Conservation (phyloP, 345 rosid genomes). For the Aurinia saxatilis region DNA sequence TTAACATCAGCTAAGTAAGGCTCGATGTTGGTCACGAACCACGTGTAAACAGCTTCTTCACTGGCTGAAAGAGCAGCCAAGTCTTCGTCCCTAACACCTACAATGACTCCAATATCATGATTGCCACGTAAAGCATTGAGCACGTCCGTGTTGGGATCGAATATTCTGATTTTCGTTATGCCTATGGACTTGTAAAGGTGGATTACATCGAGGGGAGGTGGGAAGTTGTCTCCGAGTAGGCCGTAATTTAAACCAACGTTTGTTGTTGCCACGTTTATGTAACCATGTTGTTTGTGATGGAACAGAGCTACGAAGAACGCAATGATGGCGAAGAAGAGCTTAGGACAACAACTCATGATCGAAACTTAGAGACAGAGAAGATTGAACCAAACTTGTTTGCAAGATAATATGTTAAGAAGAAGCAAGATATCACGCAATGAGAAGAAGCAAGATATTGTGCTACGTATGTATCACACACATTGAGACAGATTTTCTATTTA, state of each 20-base stretch:
- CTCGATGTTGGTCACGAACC: constrained; percentile 23
- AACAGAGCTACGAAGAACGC: neutral
- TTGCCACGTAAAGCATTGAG: constrained; percentile 29
- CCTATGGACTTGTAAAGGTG: constrained; percentile 24
- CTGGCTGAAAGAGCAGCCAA: constrained; percentile 18
- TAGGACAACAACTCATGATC: neutral
- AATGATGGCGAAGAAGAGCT: neutral
- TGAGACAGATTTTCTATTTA: neutral
- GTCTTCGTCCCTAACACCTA: constrained; percentile 32
- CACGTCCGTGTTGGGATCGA: constrained; percentile 23
- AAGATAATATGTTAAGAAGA: neutral
- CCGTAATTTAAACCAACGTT: constrained; percentile 37
- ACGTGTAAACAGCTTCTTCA: constrained; percentile 9
- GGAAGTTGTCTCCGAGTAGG: constrained; percentile 39
- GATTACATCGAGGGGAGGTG: constrained; percentile 29
- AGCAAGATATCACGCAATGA: no score
- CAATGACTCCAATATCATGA: constrained; percentile 4
- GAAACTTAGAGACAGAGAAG: neutral
- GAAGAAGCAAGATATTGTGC: no score
- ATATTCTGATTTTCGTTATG: constrained; percentile 25
- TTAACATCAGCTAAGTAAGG: constrained; percentile 22
- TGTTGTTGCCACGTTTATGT: neutral
- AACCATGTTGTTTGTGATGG: neutral
- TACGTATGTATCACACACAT: neutral
- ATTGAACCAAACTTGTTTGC: neutral